Percentiles rank a stretch among this genome's conserved stretches.
These are phyloP conservation scores for Mycena venus DNA, from an alignment of 768 basidiomycete species.

Conservation along the genomic window DNA sequence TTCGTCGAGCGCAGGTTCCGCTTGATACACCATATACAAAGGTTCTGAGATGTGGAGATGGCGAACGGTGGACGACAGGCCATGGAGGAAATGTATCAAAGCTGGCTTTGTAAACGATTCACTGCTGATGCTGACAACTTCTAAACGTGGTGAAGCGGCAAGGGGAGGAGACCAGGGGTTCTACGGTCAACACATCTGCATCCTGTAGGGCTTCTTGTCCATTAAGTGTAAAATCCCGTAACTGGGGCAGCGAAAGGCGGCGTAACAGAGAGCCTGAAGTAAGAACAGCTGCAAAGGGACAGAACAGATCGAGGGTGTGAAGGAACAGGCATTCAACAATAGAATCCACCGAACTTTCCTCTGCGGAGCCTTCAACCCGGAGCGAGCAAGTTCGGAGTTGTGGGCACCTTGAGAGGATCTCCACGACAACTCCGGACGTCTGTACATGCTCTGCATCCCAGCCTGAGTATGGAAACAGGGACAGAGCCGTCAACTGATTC, in stretches of 20 bases:
- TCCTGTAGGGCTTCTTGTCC: background rate
- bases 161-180: background rate
- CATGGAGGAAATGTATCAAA: background rate
- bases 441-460: background rate
- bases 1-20: background rate
- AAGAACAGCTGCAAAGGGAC: background rate
- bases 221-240: background rate
- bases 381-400: background rate
- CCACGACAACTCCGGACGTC: background rate
- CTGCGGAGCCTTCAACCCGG: background rate
- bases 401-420: background rate
- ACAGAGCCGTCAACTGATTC: background rate
- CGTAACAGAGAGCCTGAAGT: background rate
- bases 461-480: background rate
- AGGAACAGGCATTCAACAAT: background rate
- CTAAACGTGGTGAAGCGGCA: background rate
- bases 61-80: background rate
- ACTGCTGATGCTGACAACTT: background rate
- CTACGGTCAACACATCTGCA: background rate
- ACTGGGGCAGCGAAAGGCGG: background rate
- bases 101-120: background rate
- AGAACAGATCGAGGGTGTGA: background rate
- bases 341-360: no score
- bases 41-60: background rate
- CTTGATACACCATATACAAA: background rate